Conservation (phyloP, 2,329 filamentous ascomycete genomes). For the Venturia carpophila region DNA sequence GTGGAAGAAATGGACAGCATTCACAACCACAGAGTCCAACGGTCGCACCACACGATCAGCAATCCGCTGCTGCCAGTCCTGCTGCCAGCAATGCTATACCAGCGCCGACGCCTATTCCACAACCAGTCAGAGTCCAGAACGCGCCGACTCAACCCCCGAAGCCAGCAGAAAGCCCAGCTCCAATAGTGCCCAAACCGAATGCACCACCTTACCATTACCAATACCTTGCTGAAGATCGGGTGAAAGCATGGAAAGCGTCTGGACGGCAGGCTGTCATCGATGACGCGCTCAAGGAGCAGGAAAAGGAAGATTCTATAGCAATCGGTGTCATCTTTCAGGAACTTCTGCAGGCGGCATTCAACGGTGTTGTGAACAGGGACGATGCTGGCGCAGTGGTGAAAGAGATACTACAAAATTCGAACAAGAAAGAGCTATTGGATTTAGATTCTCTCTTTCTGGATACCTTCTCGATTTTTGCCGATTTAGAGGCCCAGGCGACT, state of each 20-base stretch:
- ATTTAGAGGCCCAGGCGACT: constrained; percentile 54
- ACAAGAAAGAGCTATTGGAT: constrained; percentile 24
- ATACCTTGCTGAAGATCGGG: constrained; percentile 61
- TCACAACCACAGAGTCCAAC: constrained; percentile 6
- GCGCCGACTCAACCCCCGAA: background rate
- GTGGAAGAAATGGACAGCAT: background rate
- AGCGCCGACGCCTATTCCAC: background rate
- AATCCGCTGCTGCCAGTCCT: background rate
- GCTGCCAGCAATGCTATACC: constrained; percentile 2
- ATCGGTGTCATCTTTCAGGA: constrained; percentile 18
- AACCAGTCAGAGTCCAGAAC: background rate
- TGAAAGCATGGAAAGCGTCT: constrained; percentile 58
- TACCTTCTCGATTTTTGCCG: constrained; percentile 50
- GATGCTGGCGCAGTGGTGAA: constrained; percentile 18
- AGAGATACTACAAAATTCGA: constrained; percentile 15
- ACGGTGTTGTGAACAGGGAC: constrained; percentile 2
- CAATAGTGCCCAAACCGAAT: background rate
- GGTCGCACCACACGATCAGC: background rate
- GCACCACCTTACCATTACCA: constrained; percentile 59
- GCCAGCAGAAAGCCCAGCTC: background rate
- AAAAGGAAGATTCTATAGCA: constrained; percentile 54
- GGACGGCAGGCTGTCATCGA: constrained; percentile 62
- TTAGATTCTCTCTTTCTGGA: constrained; percentile 65
- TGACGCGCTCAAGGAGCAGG: constrained; percentile 55
- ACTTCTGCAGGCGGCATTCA: constrained; percentile 8